Evolutionary conservation across 805 yeast species (phyloP).

Genomic region (Jamesozyma spencerorum): DNA sequence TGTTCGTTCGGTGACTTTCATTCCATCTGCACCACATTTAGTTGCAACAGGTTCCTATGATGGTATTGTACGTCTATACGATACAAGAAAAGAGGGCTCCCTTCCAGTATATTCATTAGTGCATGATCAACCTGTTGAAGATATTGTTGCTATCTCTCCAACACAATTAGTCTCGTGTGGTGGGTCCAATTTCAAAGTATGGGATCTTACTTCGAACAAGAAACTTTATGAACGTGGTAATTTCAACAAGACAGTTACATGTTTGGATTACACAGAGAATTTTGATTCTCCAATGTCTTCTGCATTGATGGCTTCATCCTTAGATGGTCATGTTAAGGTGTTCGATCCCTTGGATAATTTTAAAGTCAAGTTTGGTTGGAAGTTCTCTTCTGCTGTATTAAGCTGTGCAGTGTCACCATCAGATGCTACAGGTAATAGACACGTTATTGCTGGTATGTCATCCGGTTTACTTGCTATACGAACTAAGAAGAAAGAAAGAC

Average conservation of each 20-base stretch:
- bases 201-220: slow-evolving; percentile 81
- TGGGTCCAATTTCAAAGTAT: slow-evolving; percentile 73
- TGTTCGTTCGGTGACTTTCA: slow-evolving; percentile 69
- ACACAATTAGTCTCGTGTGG: slow-evolving; percentile 68
- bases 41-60: slow-evolving; percentile 94
- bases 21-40: slow-evolving; percentile 66
- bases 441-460: slow-evolving; percentile 84
- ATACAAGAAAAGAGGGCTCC: slow-evolving; percentile 48
- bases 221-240: slow-evolving; percentile 62
- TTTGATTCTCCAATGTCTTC: slow-evolving; percentile 27
- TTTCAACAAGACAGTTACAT: slow-evolving; percentile 90
- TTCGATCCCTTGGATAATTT: slow-evolving; percentile 72
- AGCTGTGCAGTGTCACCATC: slow-evolving; percentile 82
- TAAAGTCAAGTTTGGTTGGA: slow-evolving; percentile 95
- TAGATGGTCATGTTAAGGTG: slow-evolving; percentile 95
- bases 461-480: slow-evolving; percentile 84
- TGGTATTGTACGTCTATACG: slow-evolving; percentile 75
- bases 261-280: slow-evolving; percentile 37
- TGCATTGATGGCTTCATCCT: slow-evolving; percentile 79
- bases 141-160: slow-evolving; percentile 65
- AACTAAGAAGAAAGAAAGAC: slow-evolving; percentile 63
- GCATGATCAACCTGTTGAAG: slow-evolving; percentile 80
- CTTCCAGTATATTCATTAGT: slow-evolving; percentile 53
- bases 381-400: slow-evolving; percentile 87
- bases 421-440: slow-evolving; percentile 41